Evolutionary conservation across 202 grass and related monocot genomes (phyloP).

Genomic region (Panicum virgatum): DNA sequence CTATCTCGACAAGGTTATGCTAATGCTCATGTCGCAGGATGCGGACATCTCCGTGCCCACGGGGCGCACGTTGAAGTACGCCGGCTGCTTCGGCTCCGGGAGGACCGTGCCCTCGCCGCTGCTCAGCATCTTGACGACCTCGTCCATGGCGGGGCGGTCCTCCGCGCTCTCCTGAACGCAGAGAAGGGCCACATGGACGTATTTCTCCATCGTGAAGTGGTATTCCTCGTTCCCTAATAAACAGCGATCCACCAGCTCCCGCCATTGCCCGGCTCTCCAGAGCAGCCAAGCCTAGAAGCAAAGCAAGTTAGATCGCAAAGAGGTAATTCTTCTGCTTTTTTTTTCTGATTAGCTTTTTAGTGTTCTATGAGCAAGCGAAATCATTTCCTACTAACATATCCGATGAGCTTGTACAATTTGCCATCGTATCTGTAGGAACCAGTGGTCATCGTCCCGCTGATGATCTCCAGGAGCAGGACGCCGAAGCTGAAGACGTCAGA

Average conservation of each 20-base stretch:
- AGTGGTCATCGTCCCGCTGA: conserved; percentile 45
- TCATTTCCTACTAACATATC: conserved; percentile 37
- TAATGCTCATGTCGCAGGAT: background rate
- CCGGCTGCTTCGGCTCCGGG: conserved; percentile 42
- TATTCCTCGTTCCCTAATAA: background rate
- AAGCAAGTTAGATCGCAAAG: background rate
- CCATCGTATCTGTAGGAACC: conserved; percentile 36
- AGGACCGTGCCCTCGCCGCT: conserved; percentile 20
- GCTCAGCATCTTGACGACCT: conserved; percentile 35
- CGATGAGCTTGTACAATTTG: conserved; percentile 38
- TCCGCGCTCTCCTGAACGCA: conserved; percentile 54
- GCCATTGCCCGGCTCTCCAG: conserved; percentile 33
- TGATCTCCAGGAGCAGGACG: conserved; percentile 49
- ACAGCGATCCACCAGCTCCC: conserved; percentile 21
- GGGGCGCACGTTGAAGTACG: conserved; percentile 43
- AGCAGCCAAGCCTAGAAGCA: conserved; percentile 38
- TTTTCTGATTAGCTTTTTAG: background rate
- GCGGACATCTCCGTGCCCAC: background rate
- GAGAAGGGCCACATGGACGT: conserved; percentile 41
- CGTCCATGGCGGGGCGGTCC: conserved; percentile 47
- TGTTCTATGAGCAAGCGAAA: background rate
- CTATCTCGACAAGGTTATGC: conserved; percentile 24
- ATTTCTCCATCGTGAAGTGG: conserved; percentile 22
- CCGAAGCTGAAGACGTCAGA: conserved; percentile 56
- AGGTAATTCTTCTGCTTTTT: background rate